Conservation (phyloP, 768 basidiomycete species). For the Peribolospora baueri region DNA sequence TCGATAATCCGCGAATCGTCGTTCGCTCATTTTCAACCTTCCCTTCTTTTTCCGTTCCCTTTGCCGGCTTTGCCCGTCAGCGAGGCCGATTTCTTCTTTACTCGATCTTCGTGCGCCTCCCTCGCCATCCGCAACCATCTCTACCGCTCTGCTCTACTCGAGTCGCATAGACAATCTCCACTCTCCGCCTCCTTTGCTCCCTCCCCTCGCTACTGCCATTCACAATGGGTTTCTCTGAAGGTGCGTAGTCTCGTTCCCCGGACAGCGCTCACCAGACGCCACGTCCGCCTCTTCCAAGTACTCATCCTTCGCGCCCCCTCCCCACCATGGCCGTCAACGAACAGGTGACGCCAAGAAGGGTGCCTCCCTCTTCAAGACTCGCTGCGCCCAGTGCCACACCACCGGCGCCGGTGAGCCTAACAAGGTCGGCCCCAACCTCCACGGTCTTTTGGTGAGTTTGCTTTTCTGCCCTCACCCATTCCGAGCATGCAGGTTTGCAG, state of each 20-base stretch:
- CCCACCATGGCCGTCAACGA: neutral
- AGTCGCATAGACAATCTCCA: no score
- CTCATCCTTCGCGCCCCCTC: neutral
- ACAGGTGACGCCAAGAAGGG: conserved; percentile 70
- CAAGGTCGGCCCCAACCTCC: conserved; percentile 86
- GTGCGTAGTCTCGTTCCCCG: conserved; percentile 4
- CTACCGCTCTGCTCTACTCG: no score
- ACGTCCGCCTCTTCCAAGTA: neutral
- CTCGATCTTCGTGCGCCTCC: no score
- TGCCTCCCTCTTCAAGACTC: conserved; percentile 86
- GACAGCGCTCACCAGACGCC: neutral
- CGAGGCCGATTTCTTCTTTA: no score
- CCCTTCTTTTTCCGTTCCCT: no score
- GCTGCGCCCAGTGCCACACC: conserved; percentile 86
- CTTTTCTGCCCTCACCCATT: neutral
- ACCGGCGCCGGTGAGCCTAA: conserved; percentile 44
- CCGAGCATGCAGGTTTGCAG: neutral
- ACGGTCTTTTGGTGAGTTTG: conserved; percentile 26
- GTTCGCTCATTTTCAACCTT: no score
- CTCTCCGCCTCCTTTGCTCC: no score
- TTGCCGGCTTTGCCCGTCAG: no score
- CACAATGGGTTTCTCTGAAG: conserved; percentile 6
- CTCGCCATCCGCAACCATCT: no score
- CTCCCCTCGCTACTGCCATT: no score
- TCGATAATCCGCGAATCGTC: no score